These are phyloP conservation scores for Sporothrix luriei DNA, from an alignment of 2,329 filamentous ascomycete genomes.

Conservation along the genomic window DNA sequence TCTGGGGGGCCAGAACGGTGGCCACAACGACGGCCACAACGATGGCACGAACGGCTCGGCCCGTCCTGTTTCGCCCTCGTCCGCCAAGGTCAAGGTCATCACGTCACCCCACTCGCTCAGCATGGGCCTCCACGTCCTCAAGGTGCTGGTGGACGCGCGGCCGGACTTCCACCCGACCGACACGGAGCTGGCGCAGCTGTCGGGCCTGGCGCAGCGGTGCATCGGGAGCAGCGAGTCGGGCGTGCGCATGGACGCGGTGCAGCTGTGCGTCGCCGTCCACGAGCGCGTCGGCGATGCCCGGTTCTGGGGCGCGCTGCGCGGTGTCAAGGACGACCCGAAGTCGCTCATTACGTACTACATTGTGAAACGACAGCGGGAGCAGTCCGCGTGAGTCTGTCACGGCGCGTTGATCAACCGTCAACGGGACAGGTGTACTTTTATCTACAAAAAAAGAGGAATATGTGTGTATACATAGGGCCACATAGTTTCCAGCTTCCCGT, in stretches of 20 bases:
- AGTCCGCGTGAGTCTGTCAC: conserved; percentile 3
- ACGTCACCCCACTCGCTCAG: conserved; percentile 54
- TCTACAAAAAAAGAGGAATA: conserved; percentile 12
- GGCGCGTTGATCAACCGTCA: not conserved
- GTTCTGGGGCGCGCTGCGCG: conserved; percentile 70
- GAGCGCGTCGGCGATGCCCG: conserved; percentile 58
- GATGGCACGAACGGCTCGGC: conserved; percentile 41
- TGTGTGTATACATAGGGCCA: conserved; percentile 17
- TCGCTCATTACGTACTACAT: conserved; percentile 81
- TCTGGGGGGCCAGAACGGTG: conserved; percentile 48
- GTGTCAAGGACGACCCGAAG: conserved; percentile 70
- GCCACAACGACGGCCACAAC: conserved; percentile 45
- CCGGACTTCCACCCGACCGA: conserved; percentile 55
- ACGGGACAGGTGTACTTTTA: conserved; percentile 11
- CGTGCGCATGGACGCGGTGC: conserved; percentile 74
- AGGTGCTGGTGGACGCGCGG: conserved; percentile 57
- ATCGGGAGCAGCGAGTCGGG: conserved; percentile 63
- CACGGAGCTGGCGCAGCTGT: conserved; percentile 55
- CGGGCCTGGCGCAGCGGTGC: conserved; percentile 57
- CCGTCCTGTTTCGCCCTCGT: not conserved
- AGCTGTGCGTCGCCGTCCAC: conserved; percentile 75
- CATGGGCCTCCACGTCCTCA: conserved; percentile 66
- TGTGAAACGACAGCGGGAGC: conserved; percentile 67
- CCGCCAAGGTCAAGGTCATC: not conserved
- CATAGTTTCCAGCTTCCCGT: not conserved